These are phyloP conservation scores for Gossypium turneri DNA, from an alignment of 345 rosid species.

Conservation along the genomic window DNA sequence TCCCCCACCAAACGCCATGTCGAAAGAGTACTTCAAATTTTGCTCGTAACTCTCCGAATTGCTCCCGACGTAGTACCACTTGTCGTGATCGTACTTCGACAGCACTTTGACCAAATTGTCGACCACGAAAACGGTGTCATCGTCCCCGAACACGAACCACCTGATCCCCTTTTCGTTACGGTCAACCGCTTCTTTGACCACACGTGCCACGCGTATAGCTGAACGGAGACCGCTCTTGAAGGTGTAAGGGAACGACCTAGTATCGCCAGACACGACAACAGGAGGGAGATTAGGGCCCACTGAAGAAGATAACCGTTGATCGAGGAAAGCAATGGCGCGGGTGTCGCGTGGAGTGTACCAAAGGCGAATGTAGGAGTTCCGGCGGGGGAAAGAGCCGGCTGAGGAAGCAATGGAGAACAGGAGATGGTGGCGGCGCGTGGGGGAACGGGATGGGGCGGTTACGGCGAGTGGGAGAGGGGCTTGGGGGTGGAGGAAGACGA, in stretches of 20 bases:
- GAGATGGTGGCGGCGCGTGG: slow-evolving; percentile 56
- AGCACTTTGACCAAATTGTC: slow-evolving; percentile 70
- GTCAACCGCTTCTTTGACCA: slow-evolving; percentile 80
- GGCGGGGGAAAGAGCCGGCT: slow-evolving; percentile 49
- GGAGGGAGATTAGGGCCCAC: slow-evolving; percentile 55
- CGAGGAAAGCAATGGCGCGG: slow-evolving; percentile 73
- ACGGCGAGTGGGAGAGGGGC: slow-evolving; percentile 24
- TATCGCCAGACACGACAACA: slow-evolving; percentile 47
- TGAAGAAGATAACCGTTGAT: slow-evolving; percentile 27
- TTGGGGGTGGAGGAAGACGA: slow-evolving; percentile 34
- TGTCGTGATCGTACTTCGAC: slow-evolving; percentile 68
- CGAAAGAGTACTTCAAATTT: slow-evolving; percentile 68
- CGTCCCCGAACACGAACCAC: slow-evolving; percentile 95
- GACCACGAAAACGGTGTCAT: slow-evolving; percentile 81
- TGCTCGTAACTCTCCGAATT: slow-evolving; percentile 81
- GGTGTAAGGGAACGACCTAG: slow-evolving; percentile 66
- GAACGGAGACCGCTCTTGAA: slow-evolving; percentile 72
- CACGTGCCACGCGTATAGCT: slow-evolving; percentile 79
- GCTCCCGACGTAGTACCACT: slow-evolving; percentile 75
- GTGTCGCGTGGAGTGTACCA: slow-evolving; percentile 64
- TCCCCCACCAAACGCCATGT: slow-evolving; percentile 95
- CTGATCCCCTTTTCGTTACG: slow-evolving; percentile 47
- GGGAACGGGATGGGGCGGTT: slow-evolving; percentile 2
- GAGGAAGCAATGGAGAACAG: slow-evolving; percentile 81
- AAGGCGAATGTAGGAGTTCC: slow-evolving; percentile 61